Evolutionary conservation across 495 filamentous ascomycete species (phyloP), one percentile per base, ranked within the genome.

Genomic region (Neurospora sp.): DNA sequence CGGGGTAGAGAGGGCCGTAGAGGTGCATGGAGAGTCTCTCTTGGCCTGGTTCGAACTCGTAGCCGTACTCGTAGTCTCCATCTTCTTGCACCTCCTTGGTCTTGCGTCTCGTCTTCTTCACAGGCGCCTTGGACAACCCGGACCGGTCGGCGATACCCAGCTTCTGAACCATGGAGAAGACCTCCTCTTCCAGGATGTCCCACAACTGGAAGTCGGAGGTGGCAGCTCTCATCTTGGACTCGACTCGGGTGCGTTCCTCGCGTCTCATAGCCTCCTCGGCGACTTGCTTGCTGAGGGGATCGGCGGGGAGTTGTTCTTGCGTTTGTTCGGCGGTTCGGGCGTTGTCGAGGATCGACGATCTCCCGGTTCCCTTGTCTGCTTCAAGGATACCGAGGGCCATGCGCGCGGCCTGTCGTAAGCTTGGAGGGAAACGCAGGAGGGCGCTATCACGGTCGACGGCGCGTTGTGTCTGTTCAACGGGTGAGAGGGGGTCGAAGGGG

Each of bases 141-240:
- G 54, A 66, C 72, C 71, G 69, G 54, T 62, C 69, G 74, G 69
- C 45, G 48, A 85, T 71, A 42, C 81, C 82, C 5, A 82, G 75
- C 73, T 85, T 85, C 5, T 77, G 74, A 7, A 90, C 83, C 78
- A 93, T 82, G 2, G 86, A 84, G 77, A 93, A 93, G 24, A 96
- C 90, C 70, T 92, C 88, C 4, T 84, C 80, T 72, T 92, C 87
- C 74, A 96, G 85, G 0, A 93, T 81, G 4, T 87, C 81, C 94
- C 93, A 96, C 10, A 96, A 78, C 36, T 89, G 88, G 21, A 87
- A 80, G 73, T 96, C 93, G 0, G 89, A 89, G 69, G 82, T 79
- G 10, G 88, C 88, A 2, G 71, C 73, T 17, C 78, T 75, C 75
- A 93, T 83, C 73, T 85, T 76, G 17, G 71, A 70, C 74, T 86